Base-by-base conservation (phyloP, 148 eudicot genomes). In the Fagopyrum tataricum region DNA sequence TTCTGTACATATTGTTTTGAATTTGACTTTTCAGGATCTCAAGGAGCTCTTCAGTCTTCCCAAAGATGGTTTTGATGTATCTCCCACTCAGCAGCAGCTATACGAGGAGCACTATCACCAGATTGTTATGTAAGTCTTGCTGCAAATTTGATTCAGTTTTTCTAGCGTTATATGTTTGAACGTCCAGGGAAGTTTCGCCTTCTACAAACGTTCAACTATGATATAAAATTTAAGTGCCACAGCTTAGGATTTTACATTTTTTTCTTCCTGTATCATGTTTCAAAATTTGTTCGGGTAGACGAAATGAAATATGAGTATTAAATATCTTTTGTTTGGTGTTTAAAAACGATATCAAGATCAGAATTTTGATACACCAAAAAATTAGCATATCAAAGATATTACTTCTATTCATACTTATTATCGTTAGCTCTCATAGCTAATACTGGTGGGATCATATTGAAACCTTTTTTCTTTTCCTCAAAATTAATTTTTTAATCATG, bases 71-170 rank as follows among this genome's bases (percentile, higher is more conserved):
- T 96, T 96, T 76, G 97, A 96, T 72, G 66, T 92, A 51, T 96
- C 97, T 72, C 88, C 84, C 67, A 96, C 97, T 79, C 99, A 96
- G 78, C 88, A 81, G 68, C 97, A 96, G 89, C 85, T 96, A 80
- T 86, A 83, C 67, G 92, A 84, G 70, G 96, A 96, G 80, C 99
- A 96, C 78, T 89, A 79, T 72, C 83, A 81, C 75, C 90, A 96
- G 44, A 86, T 87, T 15, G 66, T 74, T 70, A 81, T 91, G 98
- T 91, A 21, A 61, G 48, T 44, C 31, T 59, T 20, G 14, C 47
- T 43, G 23, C 23, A 18, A 5, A 12, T 64, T 31, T 14, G 15
- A 64, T 26, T 62, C 1, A 12, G 42, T 13, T 62, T n/a, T 17
- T 62, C 18, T 37, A 62, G 26, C 10, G n/a, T n/a, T 23, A 10